Base-by-base conservation (phyloP, 2,329 filamentous ascomycete genomes). In the Trichoderma koningii region DNA sequence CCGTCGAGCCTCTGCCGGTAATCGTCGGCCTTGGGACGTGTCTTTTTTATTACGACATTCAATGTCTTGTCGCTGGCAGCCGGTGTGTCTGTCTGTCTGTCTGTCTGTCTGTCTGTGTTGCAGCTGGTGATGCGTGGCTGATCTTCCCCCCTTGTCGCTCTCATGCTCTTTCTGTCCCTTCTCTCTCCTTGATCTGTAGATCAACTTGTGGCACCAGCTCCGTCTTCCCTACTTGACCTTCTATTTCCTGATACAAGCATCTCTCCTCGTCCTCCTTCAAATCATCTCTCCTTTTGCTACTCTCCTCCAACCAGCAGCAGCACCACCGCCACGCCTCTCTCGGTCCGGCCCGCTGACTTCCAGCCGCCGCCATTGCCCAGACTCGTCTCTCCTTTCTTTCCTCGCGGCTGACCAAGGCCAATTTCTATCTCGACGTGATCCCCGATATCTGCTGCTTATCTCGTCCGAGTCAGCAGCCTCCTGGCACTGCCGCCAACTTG, bases 11-110 rank as follows among this genome's bases (percentile, higher is more conserved):
- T 19, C n/a, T n/a, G 23, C 14, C 61, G 62, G 62, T 52, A 64
- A 64, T 64, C 62, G 45, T 64, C 62, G 62, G 62, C 55, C 41
- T 55, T 26, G 15, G 15, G 42, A 17, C 10, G 10, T 3, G 19
- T 23, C 21, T 3, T 23, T 23, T 23, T 38, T 14, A 38, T 38
- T 38, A 38, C 34, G 34, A 38, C 34, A 38, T 34, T 10, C 9
- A 10, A 34, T 38, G 34, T 14, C 34, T 38, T 38, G 5, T 51
- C 26, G 15, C 1, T 48, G 23, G 19, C 12, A 48, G 4, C 45
- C 12, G 17, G 48, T n/a, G 14, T 17, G 30, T 23, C 21, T 48
- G 21, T 23, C 23, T 10, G 28, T 41, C 21, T 48, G 21, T 23
- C 23, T 10, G 28, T 41, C 38, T 10, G 21, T 23, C 21, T 34